A percentile compares a stretch with the other conserved stretches of the same genome.
phyloP scores from a whole-genome alignment of 441 rosid species.

The Lagerstroemia fauriei region DNA sequence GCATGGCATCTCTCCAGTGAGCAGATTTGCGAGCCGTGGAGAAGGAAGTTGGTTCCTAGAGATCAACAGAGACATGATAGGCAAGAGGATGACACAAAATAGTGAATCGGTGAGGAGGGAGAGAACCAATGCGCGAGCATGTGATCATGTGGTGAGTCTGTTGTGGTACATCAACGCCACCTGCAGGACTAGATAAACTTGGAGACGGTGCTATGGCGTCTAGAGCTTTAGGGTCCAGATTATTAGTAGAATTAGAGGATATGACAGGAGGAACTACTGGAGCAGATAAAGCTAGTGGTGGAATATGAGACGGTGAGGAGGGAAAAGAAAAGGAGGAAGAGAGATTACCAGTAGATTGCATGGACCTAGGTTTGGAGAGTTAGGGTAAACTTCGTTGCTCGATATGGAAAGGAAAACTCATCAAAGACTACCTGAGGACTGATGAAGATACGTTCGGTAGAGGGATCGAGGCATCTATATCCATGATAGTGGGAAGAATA shows the following conservation, averaged over 20 bases:
- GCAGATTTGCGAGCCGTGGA: background rate
- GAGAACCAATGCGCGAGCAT: background rate
- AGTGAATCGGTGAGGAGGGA: background rate
- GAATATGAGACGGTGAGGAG: too few species aligned
- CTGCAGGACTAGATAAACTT: background rate
- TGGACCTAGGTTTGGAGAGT: too few species aligned
- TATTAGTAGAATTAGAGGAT: too few species aligned
- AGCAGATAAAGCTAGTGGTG: too few species aligned
- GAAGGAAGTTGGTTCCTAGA: background rate
- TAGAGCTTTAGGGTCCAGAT: too few species aligned
- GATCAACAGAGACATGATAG: background rate
- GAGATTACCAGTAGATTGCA: too few species aligned
- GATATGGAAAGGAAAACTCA: background rate
- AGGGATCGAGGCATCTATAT: background rate
- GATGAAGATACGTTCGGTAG: background rate
- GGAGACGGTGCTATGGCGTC: background rate
- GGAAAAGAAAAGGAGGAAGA: too few species aligned
- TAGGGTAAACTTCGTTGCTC: background rate
- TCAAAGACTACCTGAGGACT: background rate
- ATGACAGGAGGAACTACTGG: too few species aligned
- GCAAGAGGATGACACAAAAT: background rate
- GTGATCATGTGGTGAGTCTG: background rate
- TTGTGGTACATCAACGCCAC: background rate
- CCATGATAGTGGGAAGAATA: slow-evolving; percentile 2
- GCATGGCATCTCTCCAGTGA: background rate